Conservation (phyloP, 1,284 basidiomycete genomes). For the Pterulicium gracile region DNA sequence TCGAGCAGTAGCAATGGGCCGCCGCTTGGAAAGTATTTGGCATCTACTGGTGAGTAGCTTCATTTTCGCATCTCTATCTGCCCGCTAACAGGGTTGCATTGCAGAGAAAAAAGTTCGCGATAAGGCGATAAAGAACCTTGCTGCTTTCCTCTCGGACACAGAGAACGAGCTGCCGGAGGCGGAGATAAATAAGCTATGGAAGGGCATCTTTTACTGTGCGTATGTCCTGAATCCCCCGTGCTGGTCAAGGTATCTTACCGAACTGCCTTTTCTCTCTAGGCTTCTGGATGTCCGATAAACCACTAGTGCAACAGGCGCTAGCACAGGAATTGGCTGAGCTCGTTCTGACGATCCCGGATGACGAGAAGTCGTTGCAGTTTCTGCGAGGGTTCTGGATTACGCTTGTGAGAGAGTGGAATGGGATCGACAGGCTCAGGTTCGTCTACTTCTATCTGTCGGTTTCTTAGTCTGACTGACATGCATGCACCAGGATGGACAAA, state of each 20-base stretch:
- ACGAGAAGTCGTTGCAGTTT: slow-evolving; percentile 61
- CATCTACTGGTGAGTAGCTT: slow-evolving; percentile 65
- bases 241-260: not conserved
- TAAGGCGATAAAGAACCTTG: slow-evolving; percentile 73
- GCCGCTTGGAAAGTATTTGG: slow-evolving; percentile 83
- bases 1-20: slow-evolving; percentile 26
- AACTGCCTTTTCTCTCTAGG: slow-evolving; percentile 32
- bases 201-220: slow-evolving; percentile 94
- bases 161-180: slow-evolving; percentile 46
- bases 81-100: slow-evolving; percentile 10
- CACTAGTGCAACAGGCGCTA: slow-evolving; percentile 88
- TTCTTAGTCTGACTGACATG: not conserved
- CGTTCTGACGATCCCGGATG: slow-evolving; percentile 55
- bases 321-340: slow-evolving; percentile 81
- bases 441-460: slow-evolving; percentile 9
- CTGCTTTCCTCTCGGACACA: slow-evolving; percentile 63
- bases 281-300: slow-evolving; percentile 99
- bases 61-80: not conserved
- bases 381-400: slow-evolving; percentile 86
- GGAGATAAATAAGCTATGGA: slow-evolving; percentile 94
- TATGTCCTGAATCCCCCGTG: slow-evolving; percentile 9
- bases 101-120: slow-evolving; percentile 85
- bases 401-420: slow-evolving; percentile 84
- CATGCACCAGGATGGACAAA: slow-evolving; percentile 77
- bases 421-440: slow-evolving; percentile 83